Evolutionary conservation across 441 rosid genomes (phyloP).

Genomic region (Syzygium malaccense): DNA sequence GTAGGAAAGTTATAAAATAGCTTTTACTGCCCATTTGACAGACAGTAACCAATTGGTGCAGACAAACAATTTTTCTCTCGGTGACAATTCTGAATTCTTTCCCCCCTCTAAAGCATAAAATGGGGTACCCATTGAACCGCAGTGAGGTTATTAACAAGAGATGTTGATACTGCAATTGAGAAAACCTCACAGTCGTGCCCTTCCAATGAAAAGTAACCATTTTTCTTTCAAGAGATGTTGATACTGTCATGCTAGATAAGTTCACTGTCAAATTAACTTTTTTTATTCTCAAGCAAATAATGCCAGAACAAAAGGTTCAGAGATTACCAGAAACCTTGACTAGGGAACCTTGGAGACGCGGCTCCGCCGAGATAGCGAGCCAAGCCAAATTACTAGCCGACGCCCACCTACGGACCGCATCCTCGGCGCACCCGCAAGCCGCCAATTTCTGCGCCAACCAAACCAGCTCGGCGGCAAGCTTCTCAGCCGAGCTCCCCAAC

Average conservation of each 20-base stretch:
- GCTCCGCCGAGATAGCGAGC: slow-evolving; percentile 64
- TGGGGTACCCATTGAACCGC: not conserved
- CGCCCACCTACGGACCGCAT: slow-evolving; percentile 73
- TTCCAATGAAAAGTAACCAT: not conserved
- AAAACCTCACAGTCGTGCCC: not conserved
- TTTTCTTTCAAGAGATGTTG: not conserved
- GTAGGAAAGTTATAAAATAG: not conserved
- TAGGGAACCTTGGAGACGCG: slow-evolving; percentile 59
- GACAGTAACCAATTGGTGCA: not conserved
- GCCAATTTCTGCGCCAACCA: slow-evolving; percentile 76
- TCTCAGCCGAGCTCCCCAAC: slow-evolving; percentile 41
- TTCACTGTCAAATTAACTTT: not conserved
- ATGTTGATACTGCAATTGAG: not conserved
- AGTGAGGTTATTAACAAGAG: not conserved
- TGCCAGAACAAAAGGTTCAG: not conserved
- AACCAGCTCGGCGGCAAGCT: slow-evolving; percentile 78
- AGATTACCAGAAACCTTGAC: slow-evolving; percentile 56
- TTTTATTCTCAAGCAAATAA: not conserved
- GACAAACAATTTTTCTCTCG: not conserved
- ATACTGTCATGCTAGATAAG: not conserved
- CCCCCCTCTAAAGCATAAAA: not conserved
- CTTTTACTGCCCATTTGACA: not conserved
- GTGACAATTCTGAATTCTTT: not conserved
- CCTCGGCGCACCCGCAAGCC: slow-evolving; percentile 55
- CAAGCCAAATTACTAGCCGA: slow-evolving; percentile 62